phyloP scores from a whole-genome alignment of 768 basidiomycete species.

The Suillus ampliporus region DNA sequence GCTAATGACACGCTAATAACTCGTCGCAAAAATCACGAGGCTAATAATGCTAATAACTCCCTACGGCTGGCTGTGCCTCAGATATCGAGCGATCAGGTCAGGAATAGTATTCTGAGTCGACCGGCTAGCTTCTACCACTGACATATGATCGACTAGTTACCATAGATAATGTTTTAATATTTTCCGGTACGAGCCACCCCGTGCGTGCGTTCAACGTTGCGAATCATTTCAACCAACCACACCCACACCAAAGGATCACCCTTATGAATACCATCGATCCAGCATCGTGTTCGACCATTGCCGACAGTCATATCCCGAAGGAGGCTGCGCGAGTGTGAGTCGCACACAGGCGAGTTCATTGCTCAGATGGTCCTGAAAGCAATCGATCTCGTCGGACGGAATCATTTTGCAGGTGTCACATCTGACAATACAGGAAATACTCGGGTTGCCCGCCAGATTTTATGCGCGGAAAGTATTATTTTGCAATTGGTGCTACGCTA shows the following conservation, averaged over 20 bases:
- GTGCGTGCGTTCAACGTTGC: too few relatives aligned
- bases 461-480: background rate
- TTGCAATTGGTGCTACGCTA: too few relatives aligned
- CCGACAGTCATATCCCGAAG: constrained; percentile 17
- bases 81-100: background rate
- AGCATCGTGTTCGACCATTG: background rate
- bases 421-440: background rate
- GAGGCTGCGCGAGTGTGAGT: constrained; percentile 3
- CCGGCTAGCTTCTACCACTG: background rate
- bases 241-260: too few relatives aligned
- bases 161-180: too few relatives aligned
- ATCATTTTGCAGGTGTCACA: background rate
- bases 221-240: too few relatives aligned
- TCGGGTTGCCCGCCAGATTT: background rate
- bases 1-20: too few relatives aligned
- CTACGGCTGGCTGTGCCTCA: background rate
- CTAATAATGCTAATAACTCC: background rate
- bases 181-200: too few relatives aligned
- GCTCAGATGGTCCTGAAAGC: background rate
- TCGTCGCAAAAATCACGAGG: background rate
- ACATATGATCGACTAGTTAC: too few relatives aligned
- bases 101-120: background rate
- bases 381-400: background rate
- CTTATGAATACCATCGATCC: background rate
- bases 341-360: background rate